A percentile compares a stretch with the other conserved stretches of the same genome.
These are phyloP conservation scores for Candida coquimbonensis DNA, from an alignment of 805 yeast species.

Conservation along the genomic window DNA sequence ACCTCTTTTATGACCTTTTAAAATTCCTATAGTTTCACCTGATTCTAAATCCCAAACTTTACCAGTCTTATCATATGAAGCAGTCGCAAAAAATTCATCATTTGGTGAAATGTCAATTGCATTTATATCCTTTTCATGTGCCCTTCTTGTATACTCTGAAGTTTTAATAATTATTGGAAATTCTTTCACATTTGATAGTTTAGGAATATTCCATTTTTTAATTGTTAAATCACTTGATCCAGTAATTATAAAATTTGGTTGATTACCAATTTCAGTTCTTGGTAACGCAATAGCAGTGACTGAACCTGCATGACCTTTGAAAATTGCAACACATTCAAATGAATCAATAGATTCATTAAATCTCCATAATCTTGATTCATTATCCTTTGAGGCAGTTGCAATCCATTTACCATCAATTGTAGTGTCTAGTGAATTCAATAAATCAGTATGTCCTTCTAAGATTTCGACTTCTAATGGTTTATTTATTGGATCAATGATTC, in stretches of 20 bases:
- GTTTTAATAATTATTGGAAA: constrained; percentile 36
- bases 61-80: constrained; percentile 87
- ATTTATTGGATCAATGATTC: constrained; percentile 60
- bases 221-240: constrained; percentile 87
- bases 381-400: constrained; percentile 88
- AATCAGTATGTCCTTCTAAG: constrained; percentile 78
- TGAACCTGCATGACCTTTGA: constrained; percentile 82
- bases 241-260: constrained; percentile 69
- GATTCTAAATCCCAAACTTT: constrained; percentile 80
- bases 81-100: constrained; percentile 83
- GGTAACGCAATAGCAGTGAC: constrained; percentile 80
- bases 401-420: constrained; percentile 82
- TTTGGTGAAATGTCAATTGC: constrained; percentile 86
- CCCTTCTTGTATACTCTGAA: constrained; percentile 87
- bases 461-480: constrained; percentile 54
- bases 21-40: constrained; percentile 83
- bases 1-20: constrained; percentile 90
- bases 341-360: constrained; percentile 38
- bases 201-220: constrained; percentile 77
- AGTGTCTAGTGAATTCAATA: constrained; percentile 73
- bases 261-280: constrained; percentile 16
- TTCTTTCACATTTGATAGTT: constrained; percentile 45
- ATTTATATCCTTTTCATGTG: constrained; percentile 95
- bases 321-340: constrained; percentile 47
- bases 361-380: constrained; percentile 78